A percentile compares a stretch with the other conserved stretches of the same genome.
Conservation (phyloP, 352 stramenopile species). For the Stramenopiles sp. region DNA sequence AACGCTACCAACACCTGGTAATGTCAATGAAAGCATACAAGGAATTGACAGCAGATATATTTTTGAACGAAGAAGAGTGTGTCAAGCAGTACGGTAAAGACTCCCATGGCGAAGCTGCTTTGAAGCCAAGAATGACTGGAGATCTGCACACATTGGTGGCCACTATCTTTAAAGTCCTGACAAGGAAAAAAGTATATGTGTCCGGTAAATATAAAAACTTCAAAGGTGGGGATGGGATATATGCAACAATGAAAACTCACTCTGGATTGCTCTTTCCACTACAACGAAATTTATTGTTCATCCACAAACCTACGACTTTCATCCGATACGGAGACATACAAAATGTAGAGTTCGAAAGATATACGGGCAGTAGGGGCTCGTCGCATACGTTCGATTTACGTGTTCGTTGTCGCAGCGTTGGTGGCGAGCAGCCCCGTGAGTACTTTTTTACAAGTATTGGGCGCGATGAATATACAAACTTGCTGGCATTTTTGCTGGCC, state of each 20-base stretch:
- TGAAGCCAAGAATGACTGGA: slow-evolving; percentile 73
- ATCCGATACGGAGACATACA: slow-evolving; percentile 96
- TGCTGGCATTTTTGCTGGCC: slow-evolving; percentile 79
- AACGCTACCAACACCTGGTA: slow-evolving; percentile 94
- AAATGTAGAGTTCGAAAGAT: slow-evolving; percentile 91
- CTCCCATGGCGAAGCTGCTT: slow-evolving; percentile 32
- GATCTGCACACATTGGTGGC: slow-evolving; percentile 90
- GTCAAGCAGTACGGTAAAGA: slow-evolving; percentile 87
- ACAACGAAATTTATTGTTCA: slow-evolving; percentile 92
- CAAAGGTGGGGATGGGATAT: slow-evolving; percentile 56
- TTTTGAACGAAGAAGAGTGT: slow-evolving; percentile 86
- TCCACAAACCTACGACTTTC: slow-evolving; percentile 94
- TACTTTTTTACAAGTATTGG: slow-evolving; percentile 89
- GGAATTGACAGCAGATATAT: slow-evolving; percentile 62
- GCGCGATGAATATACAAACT: slow-evolving; percentile 70
- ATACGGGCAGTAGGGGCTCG: slow-evolving; percentile 59
- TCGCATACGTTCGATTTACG: slow-evolving; percentile 87
- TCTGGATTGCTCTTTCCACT: slow-evolving; percentile 89
- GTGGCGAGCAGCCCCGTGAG: slow-evolving; percentile 52
- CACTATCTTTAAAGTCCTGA: slow-evolving; percentile 88
- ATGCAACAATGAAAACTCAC: slow-evolving; percentile 76
- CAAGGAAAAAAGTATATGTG: slow-evolving; percentile 87
- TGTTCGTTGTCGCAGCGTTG: slow-evolving; percentile 64
- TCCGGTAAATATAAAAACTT: slow-evolving; percentile 67
- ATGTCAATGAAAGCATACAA: slow-evolving; percentile 72